Conservation (phyloP, 352 stramenopile genomes). For the Globisporangium sylvaticum region DNA sequence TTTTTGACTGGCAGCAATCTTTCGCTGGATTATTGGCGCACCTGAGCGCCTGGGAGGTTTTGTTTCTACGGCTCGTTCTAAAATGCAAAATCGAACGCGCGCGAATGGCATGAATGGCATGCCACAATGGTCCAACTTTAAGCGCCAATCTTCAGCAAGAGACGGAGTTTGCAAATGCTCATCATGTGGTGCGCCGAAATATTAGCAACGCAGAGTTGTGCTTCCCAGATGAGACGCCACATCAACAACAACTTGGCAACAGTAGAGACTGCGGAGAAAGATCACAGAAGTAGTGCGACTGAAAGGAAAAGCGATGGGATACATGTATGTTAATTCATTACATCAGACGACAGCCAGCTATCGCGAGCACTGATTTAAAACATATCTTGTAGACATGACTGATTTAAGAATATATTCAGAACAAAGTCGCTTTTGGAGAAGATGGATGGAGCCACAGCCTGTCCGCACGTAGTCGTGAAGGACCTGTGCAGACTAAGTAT, state of each 20-base stretch:
- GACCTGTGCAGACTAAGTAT: neutral
- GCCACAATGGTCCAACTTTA: neutral
- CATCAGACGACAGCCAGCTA: neutral
- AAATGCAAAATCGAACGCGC: neutral
- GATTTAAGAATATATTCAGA: neutral
- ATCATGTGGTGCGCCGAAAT: neutral
- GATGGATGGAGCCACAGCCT: neutral
- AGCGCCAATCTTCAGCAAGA: neutral
- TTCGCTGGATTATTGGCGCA: neutral
- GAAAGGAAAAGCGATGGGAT: neutral
- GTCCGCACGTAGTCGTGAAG: neutral
- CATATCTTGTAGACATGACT: neutral
- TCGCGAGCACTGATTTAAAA: neutral
- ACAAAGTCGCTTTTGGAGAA: neutral
- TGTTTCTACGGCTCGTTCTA: neutral
- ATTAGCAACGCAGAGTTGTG: neutral
- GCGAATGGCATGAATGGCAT: neutral
- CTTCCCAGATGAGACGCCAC: neutral
- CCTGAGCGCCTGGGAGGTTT: neutral
- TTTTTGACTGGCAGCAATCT: neutral
- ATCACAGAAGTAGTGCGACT: neutral
- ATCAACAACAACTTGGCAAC: neutral
- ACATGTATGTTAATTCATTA: neutral
- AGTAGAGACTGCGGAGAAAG: neutral
- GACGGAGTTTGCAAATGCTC: neutral